phyloP scores from a whole-genome alignment of 352 stramenopile genomes.

The Globisporangium ultimum region DNA sequence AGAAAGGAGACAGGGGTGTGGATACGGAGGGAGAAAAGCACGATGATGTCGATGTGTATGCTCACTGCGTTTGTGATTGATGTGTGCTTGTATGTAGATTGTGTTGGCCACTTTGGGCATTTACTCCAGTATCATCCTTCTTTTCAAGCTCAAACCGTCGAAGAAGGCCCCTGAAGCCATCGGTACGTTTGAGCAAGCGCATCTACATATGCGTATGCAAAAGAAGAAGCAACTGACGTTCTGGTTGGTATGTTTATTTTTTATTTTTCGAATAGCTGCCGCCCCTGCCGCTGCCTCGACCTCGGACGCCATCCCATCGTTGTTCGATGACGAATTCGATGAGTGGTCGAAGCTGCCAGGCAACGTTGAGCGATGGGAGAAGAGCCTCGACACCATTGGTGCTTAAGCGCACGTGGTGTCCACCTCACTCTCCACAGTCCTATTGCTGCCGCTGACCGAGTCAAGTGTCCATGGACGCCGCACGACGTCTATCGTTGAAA shows the following conservation, averaged over 20 bases:
- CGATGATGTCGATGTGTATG: not conserved
- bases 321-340: slow-evolving; percentile 85
- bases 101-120: slow-evolving; percentile 79
- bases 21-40: not conserved
- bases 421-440: slow-evolving; percentile 3
- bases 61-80: not conserved
- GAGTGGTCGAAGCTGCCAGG: slow-evolving; percentile 82
- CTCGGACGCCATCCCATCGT: slow-evolving; percentile 70
- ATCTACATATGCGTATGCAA: not conserved
- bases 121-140: slow-evolving; percentile 75
- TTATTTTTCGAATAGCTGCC: slow-evolving; percentile 11
- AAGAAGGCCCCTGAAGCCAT: slow-evolving; percentile 67
- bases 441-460: slow-evolving; percentile 1
- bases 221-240: slow-evolving; percentile 1
- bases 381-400: slow-evolving; percentile 82
- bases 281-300: slow-evolving; percentile 31
- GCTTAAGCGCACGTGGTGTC: slow-evolving; percentile 43
- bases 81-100: slow-evolving; percentile 35
- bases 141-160: slow-evolving; percentile 85
- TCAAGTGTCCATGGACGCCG: not conserved
- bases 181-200: slow-evolving; percentile 20
- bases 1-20: not conserved
- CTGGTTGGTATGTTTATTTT: not conserved
- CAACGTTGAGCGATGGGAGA: slow-evolving; percentile 86
- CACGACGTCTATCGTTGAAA: not conserved